Percentiles rank a stretch among this genome's conserved stretches.
phyloP scores from a whole-genome alignment of 2,329 filamentous ascomycete genomes.

The Venturia pyrina region DNA sequence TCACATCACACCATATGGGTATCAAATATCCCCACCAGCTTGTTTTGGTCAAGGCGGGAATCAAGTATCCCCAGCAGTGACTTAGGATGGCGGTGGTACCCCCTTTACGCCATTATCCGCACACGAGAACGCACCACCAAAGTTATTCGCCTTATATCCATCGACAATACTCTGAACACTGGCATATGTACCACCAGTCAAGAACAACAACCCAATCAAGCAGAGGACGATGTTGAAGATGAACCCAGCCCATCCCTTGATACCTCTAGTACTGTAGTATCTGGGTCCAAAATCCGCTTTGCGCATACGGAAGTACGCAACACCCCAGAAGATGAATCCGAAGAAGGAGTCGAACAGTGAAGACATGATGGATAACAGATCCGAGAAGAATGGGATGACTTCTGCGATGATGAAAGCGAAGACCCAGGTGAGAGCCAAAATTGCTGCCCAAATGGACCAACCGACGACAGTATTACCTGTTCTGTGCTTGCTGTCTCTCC shows the following conservation, averaged over 20 bases:
- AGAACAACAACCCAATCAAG: slow-evolving; percentile 65
- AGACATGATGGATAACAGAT: slow-evolving; percentile 64
- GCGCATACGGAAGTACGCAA: slow-evolving; percentile 70
- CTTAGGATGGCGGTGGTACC: neutral
- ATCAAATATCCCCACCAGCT: neutral
- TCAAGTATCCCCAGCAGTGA: neutral
- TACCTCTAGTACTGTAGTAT: slow-evolving; percentile 43
- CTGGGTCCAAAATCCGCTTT: slow-evolving; percentile 49
- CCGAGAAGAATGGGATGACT: slow-evolving; percentile 87
- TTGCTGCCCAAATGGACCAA: slow-evolving; percentile 68
- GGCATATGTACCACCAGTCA: slow-evolving; percentile 72
- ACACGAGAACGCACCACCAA: slow-evolving; percentile 68
- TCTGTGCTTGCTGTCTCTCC: slow-evolving; percentile 57
- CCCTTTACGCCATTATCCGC: slow-evolving; percentile 45
- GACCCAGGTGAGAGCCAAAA: slow-evolving; percentile 69
- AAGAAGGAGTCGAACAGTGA: slow-evolving; percentile 89
- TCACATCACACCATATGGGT: neutral
- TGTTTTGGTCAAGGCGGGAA: too few species aligned
- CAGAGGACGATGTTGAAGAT: slow-evolving; percentile 65
- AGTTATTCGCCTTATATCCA: slow-evolving; percentile 53
- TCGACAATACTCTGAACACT: slow-evolving; percentile 63
- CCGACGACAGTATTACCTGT: slow-evolving; percentile 70
- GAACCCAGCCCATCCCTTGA: slow-evolving; percentile 45
- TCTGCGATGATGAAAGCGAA: slow-evolving; percentile 86
- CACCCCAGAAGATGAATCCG: slow-evolving; percentile 91